phyloP scores from a whole-genome alignment of 2,329 filamentous ascomycete genomes.

The Periconia digitata region DNA sequence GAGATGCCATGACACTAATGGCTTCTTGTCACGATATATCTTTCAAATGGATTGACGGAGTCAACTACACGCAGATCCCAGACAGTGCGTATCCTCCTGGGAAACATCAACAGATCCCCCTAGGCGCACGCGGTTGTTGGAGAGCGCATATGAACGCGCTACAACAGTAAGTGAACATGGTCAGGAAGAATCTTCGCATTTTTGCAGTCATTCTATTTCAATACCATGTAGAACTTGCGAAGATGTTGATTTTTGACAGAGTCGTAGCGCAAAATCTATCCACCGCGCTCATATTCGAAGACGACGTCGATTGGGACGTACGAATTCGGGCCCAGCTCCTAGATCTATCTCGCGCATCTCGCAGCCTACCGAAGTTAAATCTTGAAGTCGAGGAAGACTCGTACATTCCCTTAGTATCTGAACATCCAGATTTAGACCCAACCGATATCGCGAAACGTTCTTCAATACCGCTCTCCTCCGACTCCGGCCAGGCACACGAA shows the following conservation, averaged over 20 bases:
- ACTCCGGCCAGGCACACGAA: slow-evolving; percentile 10
- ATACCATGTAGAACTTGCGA: background rate
- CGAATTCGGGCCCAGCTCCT: slow-evolving; percentile 20
- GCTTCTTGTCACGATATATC: slow-evolving; percentile 50
- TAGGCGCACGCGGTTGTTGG: slow-evolving; percentile 25
- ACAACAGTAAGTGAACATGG: slow-evolving; percentile 16
- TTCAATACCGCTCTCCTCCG: slow-evolving; percentile 10
- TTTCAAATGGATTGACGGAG: slow-evolving; percentile 52
- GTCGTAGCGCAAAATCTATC: slow-evolving; percentile 23
- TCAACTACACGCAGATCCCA: slow-evolving; percentile 39
- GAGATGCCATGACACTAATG: slow-evolving; percentile 53
- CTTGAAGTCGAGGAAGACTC: slow-evolving; percentile 2
- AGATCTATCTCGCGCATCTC: slow-evolving; percentile 14
- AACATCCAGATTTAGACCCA: slow-evolving; percentile 3
- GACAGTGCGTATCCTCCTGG: slow-evolving; percentile 38
- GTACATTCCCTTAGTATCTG: slow-evolving; percentile 4
- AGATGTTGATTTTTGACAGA: slow-evolving; percentile 10
- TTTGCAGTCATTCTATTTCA: background rate
- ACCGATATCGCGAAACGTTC: slow-evolving; percentile 18
- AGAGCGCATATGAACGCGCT: slow-evolving; percentile 30
- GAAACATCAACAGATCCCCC: slow-evolving; percentile 26
- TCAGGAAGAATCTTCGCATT: too few relatives aligned
- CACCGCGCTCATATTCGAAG: slow-evolving; percentile 27
- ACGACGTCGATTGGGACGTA: slow-evolving; percentile 30
- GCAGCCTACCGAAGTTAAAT: slow-evolving; percentile 12